Evolutionary conservation across 2,329 filamentous ascomycete genomes (phyloP).

Genomic region (Ophiostoma sp.): DNA sequence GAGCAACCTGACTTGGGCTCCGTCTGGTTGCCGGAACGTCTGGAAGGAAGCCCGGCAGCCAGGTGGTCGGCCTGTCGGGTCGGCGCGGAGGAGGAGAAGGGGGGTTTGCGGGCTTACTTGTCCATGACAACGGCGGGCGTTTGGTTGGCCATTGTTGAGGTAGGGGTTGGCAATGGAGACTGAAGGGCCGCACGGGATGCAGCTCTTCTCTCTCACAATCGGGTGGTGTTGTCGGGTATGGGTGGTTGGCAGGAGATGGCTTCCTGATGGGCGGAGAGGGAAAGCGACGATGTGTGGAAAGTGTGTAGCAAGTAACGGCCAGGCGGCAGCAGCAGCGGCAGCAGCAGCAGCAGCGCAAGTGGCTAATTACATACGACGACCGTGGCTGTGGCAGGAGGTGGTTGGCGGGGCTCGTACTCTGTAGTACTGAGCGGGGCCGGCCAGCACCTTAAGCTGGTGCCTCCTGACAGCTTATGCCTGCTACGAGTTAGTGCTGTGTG

Average conservation of each 20-base stretch:
- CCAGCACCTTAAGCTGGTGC: slow-evolving; percentile 17
- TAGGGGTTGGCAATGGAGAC: slow-evolving; percentile 14
- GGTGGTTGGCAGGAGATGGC: neutral
- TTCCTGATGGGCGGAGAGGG: neutral
- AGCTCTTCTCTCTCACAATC: slow-evolving; percentile 20
- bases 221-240: neutral
- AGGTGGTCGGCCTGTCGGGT: neutral
- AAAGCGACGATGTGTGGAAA: slow-evolving; percentile 20
- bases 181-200: slow-evolving; percentile 18
- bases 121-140: slow-evolving; percentile 99
- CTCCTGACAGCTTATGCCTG: neutral
- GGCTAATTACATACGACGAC: slow-evolving; percentile 14
- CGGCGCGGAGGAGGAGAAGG: slow-evolving; percentile 27
- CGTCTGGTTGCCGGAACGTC: neutral
- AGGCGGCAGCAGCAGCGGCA: neutral
- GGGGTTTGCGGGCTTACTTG: slow-evolving; percentile 68
- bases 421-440: slow-evolving; percentile 12
- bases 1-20: neutral
- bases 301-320: neutral
- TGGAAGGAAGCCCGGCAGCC: slow-evolving; percentile 26
- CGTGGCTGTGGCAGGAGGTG: slow-evolving; percentile 22
- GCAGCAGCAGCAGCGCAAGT: neutral
- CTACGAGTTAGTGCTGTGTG: neutral
- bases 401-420: slow-evolving; percentile 21
- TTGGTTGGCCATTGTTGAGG: slow-evolving; percentile 79